phyloP scores from a whole-genome alignment of 768 basidiomycete species.

The Pluteus cervinus region DNA sequence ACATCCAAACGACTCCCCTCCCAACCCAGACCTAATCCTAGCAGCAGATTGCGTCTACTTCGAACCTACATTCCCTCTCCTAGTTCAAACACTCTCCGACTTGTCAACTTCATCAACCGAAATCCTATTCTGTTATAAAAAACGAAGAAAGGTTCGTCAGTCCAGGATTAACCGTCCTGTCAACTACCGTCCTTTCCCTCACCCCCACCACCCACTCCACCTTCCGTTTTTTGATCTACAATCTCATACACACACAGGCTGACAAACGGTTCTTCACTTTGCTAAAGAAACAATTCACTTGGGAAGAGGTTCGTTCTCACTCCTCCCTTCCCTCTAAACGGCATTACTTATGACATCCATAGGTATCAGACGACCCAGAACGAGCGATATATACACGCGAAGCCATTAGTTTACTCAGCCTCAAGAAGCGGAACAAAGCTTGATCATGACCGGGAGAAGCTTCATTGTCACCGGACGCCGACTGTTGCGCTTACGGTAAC shows the following conservation, averaged over 20 bases:
- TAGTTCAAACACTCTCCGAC: conserved; percentile 72
- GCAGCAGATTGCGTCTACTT: conserved; percentile 97
- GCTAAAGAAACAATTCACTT: conserved; percentile 72
- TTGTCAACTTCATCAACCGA: conserved; percentile 54
- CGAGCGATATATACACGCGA: conserved; percentile 54
- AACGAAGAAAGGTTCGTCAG: conserved; percentile 74
- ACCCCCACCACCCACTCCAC: no score
- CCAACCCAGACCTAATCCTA: conserved; percentile 61
- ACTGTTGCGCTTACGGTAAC: no score
- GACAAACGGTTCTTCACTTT: conserved; percentile 83
- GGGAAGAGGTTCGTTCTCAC: conserved; percentile 51
- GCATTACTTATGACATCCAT: background rate
- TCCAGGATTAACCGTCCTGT: no score
- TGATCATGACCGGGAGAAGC: background rate
- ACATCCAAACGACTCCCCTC: conserved; percentile 31
- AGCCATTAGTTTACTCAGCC: conserved; percentile 56
- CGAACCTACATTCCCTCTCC: conserved; percentile 85
- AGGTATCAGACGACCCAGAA: conserved; percentile 64
- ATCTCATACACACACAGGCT: conserved; percentile 41
- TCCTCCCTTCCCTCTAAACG: background rate
- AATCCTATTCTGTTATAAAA: conserved; percentile 90
- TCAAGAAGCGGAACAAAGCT: conserved; percentile 28
- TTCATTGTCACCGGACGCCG: no score
- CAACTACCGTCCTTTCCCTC: no score
- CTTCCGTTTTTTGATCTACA: background rate